phyloP scores from a whole-genome alignment of 306 rosid genomes.

The Quercus cerris region DNA sequence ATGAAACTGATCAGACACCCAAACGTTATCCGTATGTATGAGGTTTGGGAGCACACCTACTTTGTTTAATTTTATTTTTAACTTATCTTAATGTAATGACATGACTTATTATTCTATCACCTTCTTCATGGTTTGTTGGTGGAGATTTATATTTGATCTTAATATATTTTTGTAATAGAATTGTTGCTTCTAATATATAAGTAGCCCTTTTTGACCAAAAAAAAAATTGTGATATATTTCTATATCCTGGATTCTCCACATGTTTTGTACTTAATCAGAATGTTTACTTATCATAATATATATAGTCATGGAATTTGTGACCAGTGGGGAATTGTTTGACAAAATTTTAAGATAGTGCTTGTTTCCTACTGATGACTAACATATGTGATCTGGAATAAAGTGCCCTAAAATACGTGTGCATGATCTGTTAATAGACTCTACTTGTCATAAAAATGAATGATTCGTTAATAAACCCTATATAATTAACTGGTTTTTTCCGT shows the following conservation, averaged over 20 bases:
- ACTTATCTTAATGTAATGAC: not conserved
- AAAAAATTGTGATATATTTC: constrained; percentile 1
- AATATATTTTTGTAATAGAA: no score
- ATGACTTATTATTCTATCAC: not conserved
- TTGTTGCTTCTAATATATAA: no score
- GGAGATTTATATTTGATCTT: not conserved
- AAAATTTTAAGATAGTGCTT: constrained; percentile 67
- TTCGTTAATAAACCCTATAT: not conserved
- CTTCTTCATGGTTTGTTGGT: not conserved
- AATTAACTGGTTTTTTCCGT: not conserved
- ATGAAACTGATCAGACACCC: constrained; percentile 95
- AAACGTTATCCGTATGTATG: constrained; percentile 85
- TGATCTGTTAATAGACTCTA: not conserved
- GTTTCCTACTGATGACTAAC: not conserved
- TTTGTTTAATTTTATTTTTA: not conserved
- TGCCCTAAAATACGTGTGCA: not conserved
- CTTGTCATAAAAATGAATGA: not conserved
- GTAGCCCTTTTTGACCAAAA: no score
- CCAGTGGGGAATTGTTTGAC: constrained; percentile 92
- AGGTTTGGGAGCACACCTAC: constrained; percentile 52
- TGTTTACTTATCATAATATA: not conserved
- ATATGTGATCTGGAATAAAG: not conserved
- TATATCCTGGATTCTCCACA: constrained; percentile 9
- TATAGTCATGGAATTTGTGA: constrained; percentile 86
- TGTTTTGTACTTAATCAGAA: not conserved